Base-by-base conservation (phyloP, 2,329 filamentous ascomycete genomes). In the Cladosporium sp. region DNA sequence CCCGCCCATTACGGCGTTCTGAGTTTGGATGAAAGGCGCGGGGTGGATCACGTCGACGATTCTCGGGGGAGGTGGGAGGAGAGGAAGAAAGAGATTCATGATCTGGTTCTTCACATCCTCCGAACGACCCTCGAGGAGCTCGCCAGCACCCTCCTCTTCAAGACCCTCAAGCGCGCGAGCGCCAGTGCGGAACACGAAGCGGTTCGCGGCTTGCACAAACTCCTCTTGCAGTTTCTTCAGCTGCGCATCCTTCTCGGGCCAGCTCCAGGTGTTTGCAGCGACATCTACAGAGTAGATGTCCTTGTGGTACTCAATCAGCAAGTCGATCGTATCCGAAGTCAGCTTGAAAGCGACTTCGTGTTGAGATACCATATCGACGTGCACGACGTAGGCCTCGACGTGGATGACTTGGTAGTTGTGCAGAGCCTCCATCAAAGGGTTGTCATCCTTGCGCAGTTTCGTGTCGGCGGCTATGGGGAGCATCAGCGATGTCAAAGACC, bases 291-390 rank as follows among this genome's bases (percentile, higher is more conserved):
- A 95, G 77, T 95, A 91, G 63, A 97, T 81, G 59, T 96, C 89
- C 77, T 93, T 91, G 81, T 98, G 93, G 72, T 95, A 95, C 70
- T 95, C 89, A 69, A 95, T 86, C 59, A 98, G 82, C 49, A 87
- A 76, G 66, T 95, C 90, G 74, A 98, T 98, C 57, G 91, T 90
- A 69, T 97, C 93, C 54, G 85, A 82, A 19, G 91, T 97, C 66
- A 98, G 81, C 81, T 98, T 98, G 81, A 91, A 97, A 61, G 91
- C 93, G 66, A 98, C 90, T 76, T 97, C 93, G 70, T 95, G 93
- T 72, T 91, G 87, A 65, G 95, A 83, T 55, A 98, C 92, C 90
- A 97, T 95, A 76, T 98, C 93, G 72, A 98, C 90, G 72, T 97
- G 92, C 56, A 98, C 93, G 63, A 97, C 92, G 71, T 98, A 98